Conservation (phyloP, 257 asterid genomes). For the Henckelia pumila region DNA sequence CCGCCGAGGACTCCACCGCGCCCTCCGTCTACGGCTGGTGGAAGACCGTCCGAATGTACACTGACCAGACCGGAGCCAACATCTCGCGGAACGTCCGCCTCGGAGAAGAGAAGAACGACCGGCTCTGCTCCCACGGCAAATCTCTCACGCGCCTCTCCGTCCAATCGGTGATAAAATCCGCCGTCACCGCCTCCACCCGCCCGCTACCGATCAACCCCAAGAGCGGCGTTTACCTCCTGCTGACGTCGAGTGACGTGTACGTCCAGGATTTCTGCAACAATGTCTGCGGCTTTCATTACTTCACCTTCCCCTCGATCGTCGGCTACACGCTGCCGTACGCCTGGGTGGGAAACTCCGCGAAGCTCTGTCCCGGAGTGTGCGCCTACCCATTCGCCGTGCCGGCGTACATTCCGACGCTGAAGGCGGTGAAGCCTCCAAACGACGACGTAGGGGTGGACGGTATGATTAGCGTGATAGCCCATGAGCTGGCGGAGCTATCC, state of each 20-base stretch:
- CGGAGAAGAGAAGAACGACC: slow-evolving; percentile 68
- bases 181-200: slow-evolving; percentile 55
- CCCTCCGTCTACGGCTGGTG: slow-evolving; percentile 87
- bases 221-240: slow-evolving; percentile 67
- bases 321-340: slow-evolving; percentile 95
- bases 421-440: slow-evolving; percentile 64
- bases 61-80: slow-evolving; percentile 76
- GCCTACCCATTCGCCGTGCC: slow-evolving; percentile 91
- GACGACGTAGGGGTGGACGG: slow-evolving; percentile 83
- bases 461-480: slow-evolving; percentile 85
- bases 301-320: slow-evolving; percentile 83
- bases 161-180: slow-evolving; percentile 66
- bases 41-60: slow-evolving; percentile 69
- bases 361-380: slow-evolving; percentile 67
- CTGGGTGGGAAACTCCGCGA: slow-evolving; percentile 87
- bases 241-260: slow-evolving; percentile 71
- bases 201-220: slow-evolving; percentile 73
- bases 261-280: slow-evolving; percentile 71
- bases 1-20: slow-evolving; percentile 42
- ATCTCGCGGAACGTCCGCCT: slow-evolving; percentile 50
- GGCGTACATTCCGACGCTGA: slow-evolving; percentile 53
- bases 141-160: slow-evolving; percentile 66
- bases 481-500: slow-evolving; percentile 79
- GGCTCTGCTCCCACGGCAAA: slow-evolving; percentile 60
- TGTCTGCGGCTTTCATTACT: slow-evolving; percentile 79